Percentiles rank a stretch among this genome's conserved stretches.
phyloP scores from a whole-genome alignment of 2,329 filamentous ascomycete genomes.

The Colletotrichum navitas region DNA sequence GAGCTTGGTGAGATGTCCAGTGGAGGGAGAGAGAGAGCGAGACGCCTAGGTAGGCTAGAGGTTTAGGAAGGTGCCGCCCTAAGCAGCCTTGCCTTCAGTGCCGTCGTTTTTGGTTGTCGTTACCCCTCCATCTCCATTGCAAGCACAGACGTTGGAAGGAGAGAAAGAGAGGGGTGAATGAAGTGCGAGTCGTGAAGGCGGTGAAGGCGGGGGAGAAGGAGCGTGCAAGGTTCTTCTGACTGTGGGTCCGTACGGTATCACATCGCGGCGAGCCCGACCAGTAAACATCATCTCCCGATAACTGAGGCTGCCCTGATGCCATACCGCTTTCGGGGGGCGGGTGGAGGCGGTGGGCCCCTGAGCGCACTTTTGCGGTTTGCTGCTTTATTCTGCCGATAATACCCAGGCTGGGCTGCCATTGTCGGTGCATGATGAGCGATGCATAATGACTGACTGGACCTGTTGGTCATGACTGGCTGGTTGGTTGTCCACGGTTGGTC shows the following conservation, averaged over 20 bases:
- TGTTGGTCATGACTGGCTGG: too few species aligned
- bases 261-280: constrained; percentile 2
- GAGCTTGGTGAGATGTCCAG: not conserved
- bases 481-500: not conserved
- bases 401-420: constrained; percentile 1
- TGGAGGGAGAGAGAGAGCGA: not conserved
- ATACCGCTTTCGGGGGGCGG: constrained; percentile 39
- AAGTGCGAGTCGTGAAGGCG: constrained; percentile 20
- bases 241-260: not conserved
- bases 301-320: constrained; percentile 38
- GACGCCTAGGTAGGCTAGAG: not conserved
- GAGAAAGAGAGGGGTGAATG: not conserved
- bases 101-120: not conserved
- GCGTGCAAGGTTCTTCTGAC: not conserved
- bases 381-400: constrained; percentile 27
- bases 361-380: constrained; percentile 37
- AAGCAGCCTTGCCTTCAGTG: not conserved
- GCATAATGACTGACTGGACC: not conserved
- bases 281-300: not conserved
- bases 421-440: not conserved
- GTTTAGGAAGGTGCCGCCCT: not conserved
- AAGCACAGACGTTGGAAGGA: not conserved
- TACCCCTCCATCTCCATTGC: not conserved
- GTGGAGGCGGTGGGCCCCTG: constrained; percentile 24
- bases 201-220: constrained; percentile 14